A percentile compares a stretch with the other conserved stretches of the same genome.
These are phyloP conservation scores for Mariannaea elegans DNA, from an alignment of 2,329 filamentous ascomycete genomes.

Conservation along the genomic window DNA sequence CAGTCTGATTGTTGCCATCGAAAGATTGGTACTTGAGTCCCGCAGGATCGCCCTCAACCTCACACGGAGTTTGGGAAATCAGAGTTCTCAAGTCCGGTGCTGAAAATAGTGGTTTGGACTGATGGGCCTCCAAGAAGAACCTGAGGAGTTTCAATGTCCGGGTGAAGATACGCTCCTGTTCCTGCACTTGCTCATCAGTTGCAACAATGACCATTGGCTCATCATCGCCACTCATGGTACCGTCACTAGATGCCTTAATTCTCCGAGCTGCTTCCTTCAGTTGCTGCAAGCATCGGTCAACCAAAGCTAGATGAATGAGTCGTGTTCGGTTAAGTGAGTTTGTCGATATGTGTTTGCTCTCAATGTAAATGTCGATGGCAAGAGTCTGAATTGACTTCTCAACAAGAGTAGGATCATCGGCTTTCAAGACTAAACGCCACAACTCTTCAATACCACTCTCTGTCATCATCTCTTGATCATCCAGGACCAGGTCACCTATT, in stretches of 20 bases:
- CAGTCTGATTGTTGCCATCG: slow-evolving; percentile 66
- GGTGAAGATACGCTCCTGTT: slow-evolving; percentile 68
- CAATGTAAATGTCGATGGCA: slow-evolving; percentile 75
- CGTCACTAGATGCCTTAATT: slow-evolving; percentile 60
- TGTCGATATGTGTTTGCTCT: slow-evolving; percentile 59
- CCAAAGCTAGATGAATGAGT: slow-evolving; percentile 73
- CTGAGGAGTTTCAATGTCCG: slow-evolving; percentile 75
- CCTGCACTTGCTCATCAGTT: slow-evolving; percentile 56
- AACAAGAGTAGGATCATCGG: slow-evolving; percentile 72
- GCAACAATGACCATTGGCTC: slow-evolving; percentile 62
- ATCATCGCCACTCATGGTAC: slow-evolving; percentile 54
- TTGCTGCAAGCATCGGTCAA: slow-evolving; percentile 77
- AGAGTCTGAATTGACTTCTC: slow-evolving; percentile 74
- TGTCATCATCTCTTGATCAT: slow-evolving; percentile 61
- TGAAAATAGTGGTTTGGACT: slow-evolving; percentile 67
- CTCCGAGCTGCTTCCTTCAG: slow-evolving; percentile 67
- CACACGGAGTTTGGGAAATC: slow-evolving; percentile 60
- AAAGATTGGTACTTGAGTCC: slow-evolving; percentile 80
- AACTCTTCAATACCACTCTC: slow-evolving; percentile 72
- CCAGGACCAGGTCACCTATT: slow-evolving; percentile 54
- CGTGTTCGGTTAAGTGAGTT: slow-evolving; percentile 61
- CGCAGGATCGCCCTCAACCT: slow-evolving; percentile 69
- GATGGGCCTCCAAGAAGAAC: slow-evolving; percentile 72
- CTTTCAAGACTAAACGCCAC: slow-evolving; percentile 83
- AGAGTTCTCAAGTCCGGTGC: slow-evolving; percentile 65